Evolutionary conservation across 495 filamentous ascomycete species (phyloP), one percentile per base, ranked within the genome.

Genomic region (Neurospora sp.): DNA sequence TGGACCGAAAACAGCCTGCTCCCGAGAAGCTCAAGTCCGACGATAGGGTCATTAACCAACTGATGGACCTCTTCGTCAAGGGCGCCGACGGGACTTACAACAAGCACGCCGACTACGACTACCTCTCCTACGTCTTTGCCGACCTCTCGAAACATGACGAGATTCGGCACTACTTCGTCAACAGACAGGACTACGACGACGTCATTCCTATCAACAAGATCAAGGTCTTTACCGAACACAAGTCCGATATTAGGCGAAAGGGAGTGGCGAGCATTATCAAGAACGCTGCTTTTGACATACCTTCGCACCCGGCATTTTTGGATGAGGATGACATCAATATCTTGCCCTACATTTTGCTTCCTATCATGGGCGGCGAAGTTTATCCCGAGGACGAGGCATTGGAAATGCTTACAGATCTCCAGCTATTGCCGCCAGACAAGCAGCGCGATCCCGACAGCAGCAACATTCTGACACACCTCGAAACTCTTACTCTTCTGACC

Each of bases 51-150:
- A 89, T 98, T 70, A 93, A 97, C 79, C 96, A 98, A 79, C 83
- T 98, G 24, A 90, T 98, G 77, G 96, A 97, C 80, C 91, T 95
- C 77, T 99, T 98, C 79, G 96, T 98, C 72, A 94, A 93, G 82
- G 94, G 94, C 15, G 89, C 92, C 4, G 90, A 92, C 72, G 91
- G 90, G 1, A 82, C 84, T 3, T 92, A 94, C 78, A 99, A 98
- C 84, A 90, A 92, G 77, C 72, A 91, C n/a, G 93, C 94, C 75
- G 88, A 92, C 79, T 98, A 88, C 80, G 94, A 99, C 82, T 97
- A 97, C 80, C 86, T 99, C 11, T 89, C 94, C 31, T 99, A 98
- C 79, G 83, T 97, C 69, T 96, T 98, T 81, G 96, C 95, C 42
- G 95, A 99, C 76, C 82, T 99, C 3, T 92, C 94, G 9, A 96